Evolutionary conservation across 371 early-diverging fungal genomes (phyloP).

Genomic region (Rhizomucor pusillus): DNA sequence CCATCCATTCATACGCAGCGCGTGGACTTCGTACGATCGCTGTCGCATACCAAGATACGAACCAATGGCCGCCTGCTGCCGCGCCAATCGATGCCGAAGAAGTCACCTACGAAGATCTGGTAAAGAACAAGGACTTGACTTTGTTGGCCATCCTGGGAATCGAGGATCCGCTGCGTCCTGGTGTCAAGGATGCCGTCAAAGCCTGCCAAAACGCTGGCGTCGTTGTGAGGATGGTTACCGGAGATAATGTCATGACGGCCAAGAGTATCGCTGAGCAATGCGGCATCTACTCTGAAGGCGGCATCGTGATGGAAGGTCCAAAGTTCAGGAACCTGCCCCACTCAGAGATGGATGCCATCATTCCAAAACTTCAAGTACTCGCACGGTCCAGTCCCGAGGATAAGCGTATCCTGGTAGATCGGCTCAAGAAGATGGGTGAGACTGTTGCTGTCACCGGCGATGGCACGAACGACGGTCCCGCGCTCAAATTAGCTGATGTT

Average conservation of each 20-base stretch:
- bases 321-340: conserved; percentile 57
- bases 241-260: conserved; percentile 78
- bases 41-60: conserved; percentile 71
- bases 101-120: conserved; percentile 36
- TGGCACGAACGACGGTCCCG: conserved; percentile 79
- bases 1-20: conserved; percentile 58
- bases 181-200: conserved; percentile 66
- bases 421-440: conserved; percentile 61
- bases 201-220: conserved; percentile 76
- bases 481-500: conserved; percentile 77
- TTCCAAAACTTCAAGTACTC: conserved; percentile 56
- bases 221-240: conserved; percentile 83
- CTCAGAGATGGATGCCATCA: conserved; percentile 30
- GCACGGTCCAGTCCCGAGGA: conserved; percentile 80
- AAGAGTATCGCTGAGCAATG: conserved; percentile 70
- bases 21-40: conserved; percentile 67
- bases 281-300: conserved; percentile 60
- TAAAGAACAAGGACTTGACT: conserved; percentile 46
- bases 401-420: conserved; percentile 66
- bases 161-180: conserved; percentile 72
- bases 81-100: conserved; percentile 32
- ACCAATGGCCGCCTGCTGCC: conserved; percentile 64
- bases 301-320: conserved; percentile 68
- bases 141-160: conserved; percentile 68
- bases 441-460: conserved; percentile 85